Conservation (phyloP, 176 grass and related monocot genomes). For the Zizania latifolia region DNA sequence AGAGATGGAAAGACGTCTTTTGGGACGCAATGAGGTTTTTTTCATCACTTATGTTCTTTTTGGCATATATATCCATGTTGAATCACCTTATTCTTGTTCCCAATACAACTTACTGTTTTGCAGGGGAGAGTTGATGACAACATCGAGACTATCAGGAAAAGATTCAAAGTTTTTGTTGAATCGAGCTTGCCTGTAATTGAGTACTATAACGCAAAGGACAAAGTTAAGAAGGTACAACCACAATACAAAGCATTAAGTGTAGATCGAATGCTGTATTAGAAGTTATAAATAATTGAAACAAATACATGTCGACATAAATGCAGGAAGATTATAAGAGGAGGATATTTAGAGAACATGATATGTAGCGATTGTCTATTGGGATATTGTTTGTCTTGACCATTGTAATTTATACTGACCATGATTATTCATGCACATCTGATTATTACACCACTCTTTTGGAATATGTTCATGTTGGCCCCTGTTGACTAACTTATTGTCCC, state of each 20-base stretch:
- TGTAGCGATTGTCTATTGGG: background rate
- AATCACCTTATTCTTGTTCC: conserved; percentile 1
- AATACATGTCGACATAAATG: background rate
- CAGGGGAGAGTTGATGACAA: conserved; percentile 99
- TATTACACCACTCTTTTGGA: background rate
- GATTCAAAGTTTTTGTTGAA: conserved; percentile 84
- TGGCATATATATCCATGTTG: background rate
- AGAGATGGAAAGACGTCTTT: conserved; percentile 85
- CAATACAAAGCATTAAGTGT: too few species aligned
- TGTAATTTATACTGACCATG: background rate
- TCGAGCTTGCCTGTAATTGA: conserved; percentile 94
- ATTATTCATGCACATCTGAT: background rate
- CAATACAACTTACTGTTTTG: conserved; percentile 23
- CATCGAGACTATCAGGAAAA: conserved; percentile 91
- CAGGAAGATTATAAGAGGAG: background rate
- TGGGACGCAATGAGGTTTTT: conserved; percentile 80
- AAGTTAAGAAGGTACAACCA: conserved; percentile 70
- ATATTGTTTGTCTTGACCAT: background rate
- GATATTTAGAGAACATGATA: background rate
- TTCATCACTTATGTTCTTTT: conserved; percentile 6
- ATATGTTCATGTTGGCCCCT: conserved; percentile 10
- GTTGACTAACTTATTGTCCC: background rate
- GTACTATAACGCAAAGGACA: conserved; percentile 51
- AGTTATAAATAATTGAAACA: background rate
- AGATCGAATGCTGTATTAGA: too few species aligned